Percentiles rank a stretch among this genome's conserved stretches.
These are phyloP conservation scores for Galeopsis tetrahit DNA, from an alignment of 257 asterid genomes.

Conservation along the genomic window DNA sequence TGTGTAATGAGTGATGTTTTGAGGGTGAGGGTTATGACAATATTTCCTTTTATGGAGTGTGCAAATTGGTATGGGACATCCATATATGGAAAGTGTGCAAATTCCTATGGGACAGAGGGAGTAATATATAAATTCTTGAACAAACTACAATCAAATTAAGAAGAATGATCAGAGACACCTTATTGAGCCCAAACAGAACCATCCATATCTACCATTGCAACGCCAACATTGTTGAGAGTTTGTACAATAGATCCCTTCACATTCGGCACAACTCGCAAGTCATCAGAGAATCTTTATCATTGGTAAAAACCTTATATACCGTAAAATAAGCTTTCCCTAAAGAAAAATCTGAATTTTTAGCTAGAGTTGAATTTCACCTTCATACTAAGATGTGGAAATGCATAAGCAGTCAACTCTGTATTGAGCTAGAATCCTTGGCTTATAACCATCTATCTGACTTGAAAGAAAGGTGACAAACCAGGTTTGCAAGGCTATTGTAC, in stretches of 20 bases:
- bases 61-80: no score
- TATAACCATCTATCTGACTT: no score
- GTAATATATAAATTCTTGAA: no score
- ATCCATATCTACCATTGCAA: not conserved
- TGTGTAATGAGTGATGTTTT: no score
- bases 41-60: no score
- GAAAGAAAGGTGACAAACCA: not conserved
- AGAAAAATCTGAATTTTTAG: not conserved
- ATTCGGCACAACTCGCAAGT: slow-evolving; percentile 15
- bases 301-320: not conserved
- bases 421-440: slow-evolving; percentile 26
- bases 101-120: no score
- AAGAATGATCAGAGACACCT: not conserved
- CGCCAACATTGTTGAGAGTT: not conserved
- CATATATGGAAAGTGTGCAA: no score
- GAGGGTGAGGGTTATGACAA: no score
- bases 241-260: not conserved
- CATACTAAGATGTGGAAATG: not conserved
- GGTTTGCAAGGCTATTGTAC: not conserved
- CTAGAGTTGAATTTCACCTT: not conserved
- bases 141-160: not conserved
- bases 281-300: not conserved
- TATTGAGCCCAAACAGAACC: not conserved
- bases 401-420: slow-evolving; percentile 15
- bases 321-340: no score